Percentiles rank a stretch among this genome's conserved stretches.
These are phyloP conservation scores for Mycena filopes DNA, from an alignment of 768 basidiomycete species.

Conservation along the genomic window DNA sequence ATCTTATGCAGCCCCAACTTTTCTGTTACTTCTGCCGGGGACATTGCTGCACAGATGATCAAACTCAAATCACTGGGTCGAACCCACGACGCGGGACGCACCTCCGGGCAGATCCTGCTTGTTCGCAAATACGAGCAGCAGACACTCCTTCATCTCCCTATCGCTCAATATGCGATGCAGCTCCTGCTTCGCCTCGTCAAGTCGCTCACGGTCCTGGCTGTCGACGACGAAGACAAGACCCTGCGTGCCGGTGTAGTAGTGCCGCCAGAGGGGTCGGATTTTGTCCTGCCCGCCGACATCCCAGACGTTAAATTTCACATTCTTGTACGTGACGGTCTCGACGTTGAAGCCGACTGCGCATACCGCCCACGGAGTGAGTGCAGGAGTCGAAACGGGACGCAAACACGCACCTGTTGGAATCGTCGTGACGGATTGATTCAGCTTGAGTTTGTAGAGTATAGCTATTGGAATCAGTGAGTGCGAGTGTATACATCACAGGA, in stretches of 20 bases:
- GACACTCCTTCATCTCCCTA: conserved; percentile 97
- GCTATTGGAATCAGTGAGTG: conserved; percentile 60
- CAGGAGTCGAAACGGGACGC: conserved; percentile 17
- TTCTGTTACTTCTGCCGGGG: conserved; percentile 98
- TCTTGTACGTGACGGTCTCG: conserved; percentile 99
- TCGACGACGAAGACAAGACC: conserved; percentile 99
- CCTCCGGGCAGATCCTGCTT: conserved; percentile 99
- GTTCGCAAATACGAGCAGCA: conserved; percentile 98
- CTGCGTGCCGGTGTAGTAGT: conserved; percentile 99
- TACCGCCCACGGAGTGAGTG: conserved; percentile 8
- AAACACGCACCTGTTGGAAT: conserved; percentile 86
- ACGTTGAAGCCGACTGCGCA: conserved; percentile 94
- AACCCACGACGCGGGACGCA: conserved; percentile 49
- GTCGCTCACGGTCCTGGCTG: conserved; percentile 93
- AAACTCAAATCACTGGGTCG: neutral
- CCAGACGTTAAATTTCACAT: conserved; percentile 95
- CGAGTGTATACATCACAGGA: neutral
- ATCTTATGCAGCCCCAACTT: conserved; percentile 95
- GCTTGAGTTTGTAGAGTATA: conserved; percentile 98
- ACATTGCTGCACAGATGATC: conserved; percentile 77
- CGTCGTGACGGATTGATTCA: conserved; percentile 98
- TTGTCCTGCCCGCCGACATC: conserved; percentile 99
- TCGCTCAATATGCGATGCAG: conserved; percentile 96
- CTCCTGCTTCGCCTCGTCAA: conserved; percentile 97
- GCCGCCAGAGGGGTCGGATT: conserved; percentile 97